Conservation (phyloP, 352 stramenopile species). For the Phytophthora agathidicida region DNA sequence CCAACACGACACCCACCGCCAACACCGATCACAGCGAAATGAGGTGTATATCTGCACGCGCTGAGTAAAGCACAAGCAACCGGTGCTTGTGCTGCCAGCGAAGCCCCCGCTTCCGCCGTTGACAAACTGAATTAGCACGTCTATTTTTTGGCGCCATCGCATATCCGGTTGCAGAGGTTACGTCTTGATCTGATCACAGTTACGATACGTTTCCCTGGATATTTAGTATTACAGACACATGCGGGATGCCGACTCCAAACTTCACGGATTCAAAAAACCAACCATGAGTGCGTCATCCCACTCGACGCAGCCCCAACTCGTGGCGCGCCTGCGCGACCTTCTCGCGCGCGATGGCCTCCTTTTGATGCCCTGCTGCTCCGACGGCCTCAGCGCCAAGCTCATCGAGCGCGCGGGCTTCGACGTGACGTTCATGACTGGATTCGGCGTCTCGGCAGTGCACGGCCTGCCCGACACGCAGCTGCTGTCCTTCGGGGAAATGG, state of each 20-base stretch:
- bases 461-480: constrained; percentile 92
- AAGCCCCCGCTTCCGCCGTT: no score
- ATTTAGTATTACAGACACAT: no score
- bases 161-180: neutral
- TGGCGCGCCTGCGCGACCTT: constrained; percentile 54
- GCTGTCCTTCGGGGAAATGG: constrained; percentile 74
- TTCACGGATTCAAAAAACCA: neutral
- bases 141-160: neutral
- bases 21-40: no score
- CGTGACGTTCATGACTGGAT: constrained; percentile 94
- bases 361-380: constrained; percentile 91
- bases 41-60: no score
- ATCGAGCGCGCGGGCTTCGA: constrained; percentile 89
- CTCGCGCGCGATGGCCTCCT: constrained; percentile 64
- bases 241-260: constrained; percentile 4
- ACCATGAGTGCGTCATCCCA: constrained; percentile 2
- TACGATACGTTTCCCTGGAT: no score
- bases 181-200: no score
- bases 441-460: constrained; percentile 87
- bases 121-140: neutral
- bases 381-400: constrained; percentile 90
- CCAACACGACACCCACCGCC: neutral
- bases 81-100: no score
- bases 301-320: constrained; percentile 51
- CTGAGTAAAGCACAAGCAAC: no score